A percentile compares a stretch with the other conserved stretches of the same genome.
Conservation (phyloP, 2,329 filamentous ascomycete species). For the Fonsecaea erecta region DNA sequence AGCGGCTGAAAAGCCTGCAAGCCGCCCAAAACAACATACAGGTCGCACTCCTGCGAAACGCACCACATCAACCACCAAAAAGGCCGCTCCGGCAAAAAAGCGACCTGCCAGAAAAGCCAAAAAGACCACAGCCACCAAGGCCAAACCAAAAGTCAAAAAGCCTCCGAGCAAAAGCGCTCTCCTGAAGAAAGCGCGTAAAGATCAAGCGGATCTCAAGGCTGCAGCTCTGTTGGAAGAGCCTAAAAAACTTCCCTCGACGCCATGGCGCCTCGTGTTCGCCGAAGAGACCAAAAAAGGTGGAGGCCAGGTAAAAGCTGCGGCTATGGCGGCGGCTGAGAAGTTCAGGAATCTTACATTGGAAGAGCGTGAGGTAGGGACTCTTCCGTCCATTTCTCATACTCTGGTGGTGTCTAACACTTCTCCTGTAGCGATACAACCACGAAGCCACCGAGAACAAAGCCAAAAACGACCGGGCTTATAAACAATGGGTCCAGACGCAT, state of each 20-base stretch:
- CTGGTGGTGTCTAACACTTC: conserved; percentile 4
- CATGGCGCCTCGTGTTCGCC: conserved; percentile 38
- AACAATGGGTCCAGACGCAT: conserved; percentile 60
- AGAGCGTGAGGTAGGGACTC: conserved; percentile 45
- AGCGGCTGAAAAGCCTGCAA: conserved; percentile 37
- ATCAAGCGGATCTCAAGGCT: conserved; percentile 17
- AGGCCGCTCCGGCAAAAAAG: conserved; percentile 24
- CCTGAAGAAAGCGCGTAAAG: conserved; percentile 38
- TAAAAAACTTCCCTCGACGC: conserved; percentile 41
- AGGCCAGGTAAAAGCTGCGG: conserved; percentile 3
- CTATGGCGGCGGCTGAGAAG: conserved; percentile 34
- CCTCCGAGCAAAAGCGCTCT: conserved; percentile 36
- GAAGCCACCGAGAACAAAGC: conserved; percentile 54
- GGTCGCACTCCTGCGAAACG: conserved; percentile 39
- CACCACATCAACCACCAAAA: conserved; percentile 31
- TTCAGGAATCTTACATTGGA: conserved; percentile 43
- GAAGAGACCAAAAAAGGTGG: conserved; percentile 27
- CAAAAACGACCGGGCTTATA: conserved; percentile 51
- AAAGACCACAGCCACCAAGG: conserved; percentile 37
- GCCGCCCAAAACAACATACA: conserved; percentile 41
- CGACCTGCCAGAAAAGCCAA: conserved; percentile 32
- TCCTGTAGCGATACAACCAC: conserved; percentile 58
- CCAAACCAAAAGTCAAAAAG: conserved; percentile 40
- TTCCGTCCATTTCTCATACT: background rate
- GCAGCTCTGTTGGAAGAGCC: conserved; percentile 39